Conservation (phyloP, 257 asterid genomes). For the Buddleja alternifolia region DNA sequence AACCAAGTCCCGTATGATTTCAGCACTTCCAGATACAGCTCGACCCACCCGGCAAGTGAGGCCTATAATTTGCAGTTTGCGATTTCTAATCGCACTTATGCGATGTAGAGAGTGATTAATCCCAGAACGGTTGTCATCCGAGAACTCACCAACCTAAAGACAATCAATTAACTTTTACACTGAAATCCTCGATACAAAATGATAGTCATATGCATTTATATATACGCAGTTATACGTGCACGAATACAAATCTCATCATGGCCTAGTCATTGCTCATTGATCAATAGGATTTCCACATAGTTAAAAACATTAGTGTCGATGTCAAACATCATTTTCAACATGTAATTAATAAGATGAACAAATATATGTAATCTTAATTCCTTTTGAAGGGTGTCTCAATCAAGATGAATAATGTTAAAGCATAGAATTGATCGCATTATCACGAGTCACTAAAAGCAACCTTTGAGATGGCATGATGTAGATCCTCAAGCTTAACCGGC, state of each 20-base stretch:
- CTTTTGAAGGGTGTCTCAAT: not conserved
- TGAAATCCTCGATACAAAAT: slow-evolving; percentile 16
- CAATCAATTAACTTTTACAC: slow-evolving; percentile 30
- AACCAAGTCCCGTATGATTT: slow-evolving; percentile 81
- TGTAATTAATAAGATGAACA: not conserved
- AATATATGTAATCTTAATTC: slow-evolving; percentile 11
- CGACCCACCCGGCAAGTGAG: slow-evolving; percentile 98
- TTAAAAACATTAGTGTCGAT: not conserved
- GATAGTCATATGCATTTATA: slow-evolving; percentile 4
- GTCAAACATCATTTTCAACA: slow-evolving; percentile 16
- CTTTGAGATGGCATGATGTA: slow-evolving; percentile 79
- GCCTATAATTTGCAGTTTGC: slow-evolving; percentile 92
- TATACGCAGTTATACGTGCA: not conserved
- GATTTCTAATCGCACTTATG: slow-evolving; percentile 93
- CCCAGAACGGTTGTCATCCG: slow-evolving; percentile 97
- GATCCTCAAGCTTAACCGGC: slow-evolving; percentile 79
- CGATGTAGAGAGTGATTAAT: slow-evolving; percentile 90
- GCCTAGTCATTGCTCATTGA: not conserved
- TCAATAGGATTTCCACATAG: not conserved
- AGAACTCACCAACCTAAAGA: slow-evolving; percentile 88
- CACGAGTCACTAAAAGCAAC: slow-evolving; percentile 42
- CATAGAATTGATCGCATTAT: not conserved
- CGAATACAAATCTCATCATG: not conserved
- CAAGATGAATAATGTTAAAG: not conserved
- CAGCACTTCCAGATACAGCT: slow-evolving; percentile 99